These are phyloP conservation scores for Pyrus communis DNA, from an alignment of 306 rosid genomes.

Conservation along the genomic window DNA sequence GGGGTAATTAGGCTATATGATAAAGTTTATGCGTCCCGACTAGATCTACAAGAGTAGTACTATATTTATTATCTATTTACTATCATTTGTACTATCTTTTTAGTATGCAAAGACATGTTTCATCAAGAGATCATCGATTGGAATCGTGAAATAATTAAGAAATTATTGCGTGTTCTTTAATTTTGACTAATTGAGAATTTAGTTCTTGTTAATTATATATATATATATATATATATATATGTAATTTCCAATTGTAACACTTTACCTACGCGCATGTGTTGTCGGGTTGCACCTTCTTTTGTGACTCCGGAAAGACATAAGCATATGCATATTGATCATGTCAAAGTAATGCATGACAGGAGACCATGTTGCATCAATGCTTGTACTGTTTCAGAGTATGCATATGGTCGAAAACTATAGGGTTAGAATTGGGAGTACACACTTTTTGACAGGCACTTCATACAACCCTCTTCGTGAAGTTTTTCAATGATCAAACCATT, in stretches of 20 bases:
- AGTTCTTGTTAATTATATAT: not conserved
- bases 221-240: not conserved
- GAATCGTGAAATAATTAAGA: not conserved
- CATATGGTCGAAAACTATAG: no score
- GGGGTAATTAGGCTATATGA: no score
- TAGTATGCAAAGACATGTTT: not conserved
- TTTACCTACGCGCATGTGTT: not conserved
- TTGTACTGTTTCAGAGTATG: not conserved
- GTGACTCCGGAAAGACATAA: not conserved
- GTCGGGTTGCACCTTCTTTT: not conserved
- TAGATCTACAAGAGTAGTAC: no score
- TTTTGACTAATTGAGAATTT: not conserved
- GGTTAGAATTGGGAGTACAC: no score
- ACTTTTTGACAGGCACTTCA: no score
- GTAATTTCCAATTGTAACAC: not conserved
- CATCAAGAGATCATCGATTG: not conserved
- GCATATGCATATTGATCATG: not conserved
- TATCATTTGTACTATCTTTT: not conserved
- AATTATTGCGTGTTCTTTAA: not conserved
- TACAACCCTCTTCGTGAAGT: no score
- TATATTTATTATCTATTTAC: no score
- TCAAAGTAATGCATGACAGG: not conserved
- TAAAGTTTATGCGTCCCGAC: no score
- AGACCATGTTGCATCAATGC: not conserved
- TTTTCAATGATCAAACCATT: no score